Evolutionary conservation across 345 rosid species (phyloP), one percentile per base, ranked within the genome.

Genomic region (Arabis hirsuta): DNA sequence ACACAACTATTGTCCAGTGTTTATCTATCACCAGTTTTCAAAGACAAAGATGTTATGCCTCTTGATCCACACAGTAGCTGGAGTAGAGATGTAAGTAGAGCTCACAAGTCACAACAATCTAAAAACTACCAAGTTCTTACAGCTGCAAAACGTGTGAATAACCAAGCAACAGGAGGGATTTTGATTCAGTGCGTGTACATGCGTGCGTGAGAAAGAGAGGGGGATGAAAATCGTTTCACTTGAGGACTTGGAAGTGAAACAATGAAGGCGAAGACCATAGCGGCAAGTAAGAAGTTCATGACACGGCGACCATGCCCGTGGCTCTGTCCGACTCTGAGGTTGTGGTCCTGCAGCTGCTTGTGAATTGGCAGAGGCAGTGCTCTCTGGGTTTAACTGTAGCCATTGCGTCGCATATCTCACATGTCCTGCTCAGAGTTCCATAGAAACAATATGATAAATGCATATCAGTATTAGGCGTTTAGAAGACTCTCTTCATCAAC

Each of bases 221-320:
- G 69, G 67, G 47, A 62, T 39, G 60, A 24, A 27, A 62, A 34
- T 6, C 8, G 13, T 14, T 43, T 78, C 76, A 78, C 77, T 71
- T 72, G 32, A 78, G 64, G 45, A 78, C 62, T 52, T 73, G 69
- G 63, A 83, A 85, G 74, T 87, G 92, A 57, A 67, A 85, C 79
- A 58, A 87, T 63, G 65, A 87, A 87, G 19, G 92, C 88, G 0
- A 87, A 78, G 42, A 85, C 80, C 86, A 85, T 80, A 72, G 78
- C 82, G 4, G 86, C 88, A 12, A 87, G 85, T 67, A 84, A 73
- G 72, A 85, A 82, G 58, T 87, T 87, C 87, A 87, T 82, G 22
- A 85, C 54, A 3, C 83, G 88, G 24, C 47, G 44, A 19, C 32
- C 3, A 9, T 22, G 24, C 24, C 24, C 2, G 24, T 22, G 24